Conservation (phyloP, 23 red algal species). For the Gracilariopsis chorda region DNA sequence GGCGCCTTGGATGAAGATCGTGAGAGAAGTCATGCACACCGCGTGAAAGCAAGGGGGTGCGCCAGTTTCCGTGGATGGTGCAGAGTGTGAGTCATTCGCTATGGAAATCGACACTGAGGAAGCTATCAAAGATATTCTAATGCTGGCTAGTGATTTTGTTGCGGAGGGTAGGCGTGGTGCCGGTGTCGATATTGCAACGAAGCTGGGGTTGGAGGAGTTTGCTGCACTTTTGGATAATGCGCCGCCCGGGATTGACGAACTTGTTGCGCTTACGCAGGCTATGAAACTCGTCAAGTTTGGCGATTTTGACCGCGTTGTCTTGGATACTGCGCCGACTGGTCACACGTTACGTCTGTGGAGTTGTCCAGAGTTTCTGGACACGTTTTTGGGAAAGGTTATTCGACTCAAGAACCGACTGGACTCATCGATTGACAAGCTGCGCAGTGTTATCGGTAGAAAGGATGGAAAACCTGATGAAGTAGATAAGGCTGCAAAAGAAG, state of each 20-base stretch:
- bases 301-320: slow-evolving; percentile 84
- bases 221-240: slow-evolving; percentile 85
- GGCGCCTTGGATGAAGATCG: too few species aligned
- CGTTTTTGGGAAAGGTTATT: slow-evolving; percentile 84
- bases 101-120: slow-evolving; percentile 93
- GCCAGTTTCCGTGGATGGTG: slow-evolving; percentile 49
- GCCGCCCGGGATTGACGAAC: slow-evolving; percentile 95
- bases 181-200: slow-evolving; percentile 72
- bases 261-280: slow-evolving; percentile 88
- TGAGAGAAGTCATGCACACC: too few species aligned
- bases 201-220: slow-evolving; percentile 92
- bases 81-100: slow-evolving; percentile 53
- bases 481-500: slow-evolving; percentile 28
- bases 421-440: slow-evolving; percentile 56
- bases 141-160: slow-evolving; percentile 54
- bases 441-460: slow-evolving; percentile 49
- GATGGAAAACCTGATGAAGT: slow-evolving; percentile 44
- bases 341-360: slow-evolving; percentile 89
- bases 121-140: slow-evolving; percentile 78
- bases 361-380: slow-evolving; percentile 95
- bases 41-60: slow-evolving; percentile 61
- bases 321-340: slow-evolving; percentile 97
- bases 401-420: slow-evolving; percentile 82
- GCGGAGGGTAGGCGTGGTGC: slow-evolving; percentile 46
- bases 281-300: slow-evolving; percentile 76